These are phyloP conservation scores for Rhamnella rubrinervis DNA, from an alignment of 331 rosid genomes.

Conservation along the genomic window DNA sequence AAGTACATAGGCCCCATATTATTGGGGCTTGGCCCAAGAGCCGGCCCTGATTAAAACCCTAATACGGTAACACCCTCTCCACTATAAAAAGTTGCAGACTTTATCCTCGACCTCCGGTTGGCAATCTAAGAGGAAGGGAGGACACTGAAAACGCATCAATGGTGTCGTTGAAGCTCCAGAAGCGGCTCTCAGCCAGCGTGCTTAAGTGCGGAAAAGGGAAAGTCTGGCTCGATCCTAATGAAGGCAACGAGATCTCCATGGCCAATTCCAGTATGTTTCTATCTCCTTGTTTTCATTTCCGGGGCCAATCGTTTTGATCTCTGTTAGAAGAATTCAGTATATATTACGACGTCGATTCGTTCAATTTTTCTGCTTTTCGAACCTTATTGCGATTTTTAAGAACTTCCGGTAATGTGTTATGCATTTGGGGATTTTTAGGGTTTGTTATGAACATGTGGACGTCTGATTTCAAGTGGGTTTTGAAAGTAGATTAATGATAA, in stretches of 20 bases:
- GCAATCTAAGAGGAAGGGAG: neutral
- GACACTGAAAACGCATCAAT: slow-evolving; percentile 14
- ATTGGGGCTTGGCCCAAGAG: too few relatives aligned
- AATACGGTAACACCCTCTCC: neutral
- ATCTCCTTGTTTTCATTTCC: slow-evolving; percentile 6
- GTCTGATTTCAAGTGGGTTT: neutral
- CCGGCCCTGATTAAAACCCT: slow-evolving; percentile 1
- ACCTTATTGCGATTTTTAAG: neutral
- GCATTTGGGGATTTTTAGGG: neutral
- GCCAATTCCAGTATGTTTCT: slow-evolving; percentile 47
- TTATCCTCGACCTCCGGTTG: neutral
- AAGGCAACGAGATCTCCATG: slow-evolving; percentile 50
- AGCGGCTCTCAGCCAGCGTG: slow-evolving; percentile 63
- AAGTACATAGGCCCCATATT: too few relatives aligned
- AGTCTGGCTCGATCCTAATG: slow-evolving; percentile 51
- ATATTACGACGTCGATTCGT: neutral
- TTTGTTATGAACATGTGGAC: neutral
- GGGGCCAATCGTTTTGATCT: neutral
- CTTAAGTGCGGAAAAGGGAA: slow-evolving; percentile 63
- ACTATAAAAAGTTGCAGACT: slow-evolving; percentile 7
- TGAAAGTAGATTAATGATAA: neutral
- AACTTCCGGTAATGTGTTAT: too few relatives aligned
- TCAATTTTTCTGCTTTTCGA: neutral
- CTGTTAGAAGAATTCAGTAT: neutral
- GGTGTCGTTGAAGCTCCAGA: slow-evolving; percentile 74